Percentiles rank a stretch among this genome's conserved stretches.
Conservation (phyloP, 2,329 filamentous ascomycete genomes). For the Colletotrichum siamense region DNA sequence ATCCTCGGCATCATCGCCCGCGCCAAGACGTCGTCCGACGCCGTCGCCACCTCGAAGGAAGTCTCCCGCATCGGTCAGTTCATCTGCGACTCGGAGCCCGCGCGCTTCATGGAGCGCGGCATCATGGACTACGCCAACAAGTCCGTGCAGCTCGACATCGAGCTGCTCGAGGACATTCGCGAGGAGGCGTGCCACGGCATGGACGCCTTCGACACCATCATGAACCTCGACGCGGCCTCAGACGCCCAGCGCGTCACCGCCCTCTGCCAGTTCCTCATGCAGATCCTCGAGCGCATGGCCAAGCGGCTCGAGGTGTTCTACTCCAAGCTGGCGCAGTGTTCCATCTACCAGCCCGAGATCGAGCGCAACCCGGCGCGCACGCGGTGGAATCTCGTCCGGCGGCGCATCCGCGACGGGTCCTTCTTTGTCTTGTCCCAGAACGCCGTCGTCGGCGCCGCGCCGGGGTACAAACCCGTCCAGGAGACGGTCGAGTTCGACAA, state of each 20-base stretch:
- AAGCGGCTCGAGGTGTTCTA: constrained; percentile 58
- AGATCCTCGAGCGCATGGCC: constrained; percentile 58
- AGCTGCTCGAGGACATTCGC: constrained; percentile 57
- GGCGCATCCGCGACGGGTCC: constrained; percentile 53
- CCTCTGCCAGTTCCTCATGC: constrained; percentile 52
- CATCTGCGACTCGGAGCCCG: constrained; percentile 48
- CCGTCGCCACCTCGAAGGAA: constrained; percentile 51
- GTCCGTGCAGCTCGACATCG: constrained; percentile 56
- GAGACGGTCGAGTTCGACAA: constrained; percentile 49
- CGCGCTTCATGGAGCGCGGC: constrained; percentile 56
- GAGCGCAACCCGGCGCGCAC: constrained; percentile 59
- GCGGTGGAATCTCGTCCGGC: constrained; percentile 55
- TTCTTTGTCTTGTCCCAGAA: constrained; percentile 54
- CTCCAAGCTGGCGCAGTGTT: constrained; percentile 51
- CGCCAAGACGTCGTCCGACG: constrained; percentile 50
- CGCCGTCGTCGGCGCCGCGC: constrained; percentile 33
- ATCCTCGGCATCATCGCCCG: constrained; percentile 46
- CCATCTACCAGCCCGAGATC: constrained; percentile 55
- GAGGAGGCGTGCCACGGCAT: constrained; percentile 59
- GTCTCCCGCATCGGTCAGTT: constrained; percentile 56
- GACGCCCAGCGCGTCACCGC: constrained; percentile 43
- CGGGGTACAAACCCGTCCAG: constrained; percentile 31
- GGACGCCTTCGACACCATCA: constrained; percentile 57
- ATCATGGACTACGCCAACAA: constrained; percentile 55
- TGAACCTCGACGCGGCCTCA: constrained; percentile 41